These are phyloP conservation scores for Aspergillus ostianus DNA, from an alignment of 495 filamentous ascomycete species.

Conservation along the genomic window DNA sequence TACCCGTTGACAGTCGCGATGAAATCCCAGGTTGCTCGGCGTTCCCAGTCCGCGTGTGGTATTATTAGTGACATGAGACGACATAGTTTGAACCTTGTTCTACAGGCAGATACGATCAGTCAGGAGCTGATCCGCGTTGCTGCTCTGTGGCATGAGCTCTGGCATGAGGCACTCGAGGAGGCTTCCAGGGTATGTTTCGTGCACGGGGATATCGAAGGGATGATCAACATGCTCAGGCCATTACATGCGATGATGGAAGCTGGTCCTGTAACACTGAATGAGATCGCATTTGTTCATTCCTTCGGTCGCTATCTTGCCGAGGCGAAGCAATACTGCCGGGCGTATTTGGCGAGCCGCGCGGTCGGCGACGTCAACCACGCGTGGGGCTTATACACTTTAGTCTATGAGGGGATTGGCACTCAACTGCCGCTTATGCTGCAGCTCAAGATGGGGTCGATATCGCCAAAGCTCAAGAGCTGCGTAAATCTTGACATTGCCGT, in stretches of 20 bases:
- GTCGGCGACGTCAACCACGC: constrained; percentile 93
- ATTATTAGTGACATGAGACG: constrained; percentile 98
- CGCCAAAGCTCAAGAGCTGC: constrained; percentile 81
- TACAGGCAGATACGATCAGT: constrained; percentile 92
- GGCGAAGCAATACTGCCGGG: constrained; percentile 88
- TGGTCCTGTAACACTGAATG: constrained; percentile 86
- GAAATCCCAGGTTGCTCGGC: constrained; percentile 80
- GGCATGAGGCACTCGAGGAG: constrained; percentile 98
- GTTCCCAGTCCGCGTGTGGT: constrained; percentile 79
- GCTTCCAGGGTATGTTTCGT: constrained; percentile 90
- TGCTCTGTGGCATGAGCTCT: constrained; percentile 96
- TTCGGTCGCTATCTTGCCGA: constrained; percentile 93
- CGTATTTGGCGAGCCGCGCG: constrained; percentile 80
- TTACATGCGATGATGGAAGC: constrained; percentile 86
- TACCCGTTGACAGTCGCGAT: constrained; percentile 98
- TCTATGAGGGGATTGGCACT: constrained; percentile 89
- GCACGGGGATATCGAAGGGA: constrained; percentile 92
- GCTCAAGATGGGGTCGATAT: constrained; percentile 94
- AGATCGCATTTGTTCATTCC: constrained; percentile 93
- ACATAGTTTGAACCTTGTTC: constrained; percentile 86
- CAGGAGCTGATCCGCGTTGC: constrained; percentile 94
- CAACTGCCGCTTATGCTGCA: constrained; percentile 87
- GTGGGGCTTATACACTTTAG: constrained; percentile 98
- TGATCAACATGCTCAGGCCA: constrained; percentile 87
- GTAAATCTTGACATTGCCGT: constrained; percentile 85